Evolutionary conservation across 805 yeast species (phyloP), one percentile per base, ranked within the genome.

Genomic region (Tetrapisispora iriomotensis): DNA sequence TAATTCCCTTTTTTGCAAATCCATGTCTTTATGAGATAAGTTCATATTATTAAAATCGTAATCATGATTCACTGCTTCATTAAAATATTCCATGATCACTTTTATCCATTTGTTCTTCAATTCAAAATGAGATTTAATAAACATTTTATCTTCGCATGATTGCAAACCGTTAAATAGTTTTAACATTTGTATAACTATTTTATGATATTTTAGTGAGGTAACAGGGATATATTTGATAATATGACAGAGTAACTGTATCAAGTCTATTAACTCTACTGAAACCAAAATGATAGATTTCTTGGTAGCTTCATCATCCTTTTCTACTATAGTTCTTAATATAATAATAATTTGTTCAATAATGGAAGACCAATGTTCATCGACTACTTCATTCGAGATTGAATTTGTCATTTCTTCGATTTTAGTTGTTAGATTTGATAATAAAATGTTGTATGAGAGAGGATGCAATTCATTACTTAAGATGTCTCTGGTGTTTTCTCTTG

Each of bases 401-500:
- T 33, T 33, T 4, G 36, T 20, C 20, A 33, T 33, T 13, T 23
- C 29, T 15, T 23, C 27, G 3, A 70, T 62, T 12, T 62, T 52
- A 3, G 48, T 51, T 36, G 56, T 62, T 31, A 79, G 51, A 36
- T 69, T 67, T 6, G 58, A 54, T 30, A 76, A 64, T 17, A 78
- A 61, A 44, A 66, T 47, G 38, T 66, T 66, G 53, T 70, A 70
- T 15, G 74, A 67, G 19, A 65, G 62, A 13, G 84, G 74, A 59
- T 80, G 77, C 31, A 77, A 60, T 42, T 79, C 86, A 29, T 69
- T 61, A 6, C 80, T 74, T 31, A 84, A 56, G 1, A 82, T 75
- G 44, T 82, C 92, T 43, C 78, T 74, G 3, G 82, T 72, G 29
- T 77, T 74, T 28, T 83, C 90, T 41, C 90, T 66, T 0, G 77